These are phyloP conservation scores for Rubroboletus satanas DNA, from an alignment of 768 basidiomycete species.

Conservation along the genomic window DNA sequence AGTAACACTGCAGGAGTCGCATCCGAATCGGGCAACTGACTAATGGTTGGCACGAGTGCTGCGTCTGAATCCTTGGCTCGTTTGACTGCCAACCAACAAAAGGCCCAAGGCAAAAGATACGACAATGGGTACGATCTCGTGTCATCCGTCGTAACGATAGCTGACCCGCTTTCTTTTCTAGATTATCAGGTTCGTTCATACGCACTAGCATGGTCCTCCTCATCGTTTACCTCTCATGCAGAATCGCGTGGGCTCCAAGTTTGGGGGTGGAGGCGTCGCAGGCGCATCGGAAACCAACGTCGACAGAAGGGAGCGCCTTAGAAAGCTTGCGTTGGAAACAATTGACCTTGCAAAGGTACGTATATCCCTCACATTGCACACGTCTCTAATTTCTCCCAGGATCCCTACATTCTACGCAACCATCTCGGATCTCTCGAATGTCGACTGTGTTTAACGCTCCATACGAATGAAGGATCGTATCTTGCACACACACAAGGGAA, in stretches of 20 bases:
- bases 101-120: neutral
- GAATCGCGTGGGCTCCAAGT: slow-evolving; percentile 95
- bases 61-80: neutral
- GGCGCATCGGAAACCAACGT: slow-evolving; percentile 94
- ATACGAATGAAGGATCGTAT: slow-evolving; percentile 99
- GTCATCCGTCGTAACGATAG: neutral
- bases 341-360: slow-evolving; percentile 95
- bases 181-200: slow-evolving; percentile 62
- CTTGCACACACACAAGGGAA: slow-evolving; percentile 99
- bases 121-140: slow-evolving; percentile 30
- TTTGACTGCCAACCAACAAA: slow-evolving; percentile 5
- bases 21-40: slow-evolving; percentile 16
- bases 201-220: neutral
- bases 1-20: no score
- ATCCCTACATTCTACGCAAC: slow-evolving; percentile 98
- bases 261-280: slow-evolving; percentile 94
- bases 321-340: slow-evolving; percentile 94
- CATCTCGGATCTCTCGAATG: slow-evolving; percentile 98
- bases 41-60: neutral
- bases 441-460: slow-evolving; percentile 93
- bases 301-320: slow-evolving; percentile 87
- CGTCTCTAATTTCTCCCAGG: slow-evolving; percentile 43
- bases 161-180: slow-evolving; percentile 26
- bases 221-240: slow-evolving; percentile 30
- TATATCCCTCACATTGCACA: neutral